Evolutionary conservation across 495 filamentous ascomycete species (phyloP), one percentile per base, ranked within the genome.

Genomic region (Neurospora sp.): DNA sequence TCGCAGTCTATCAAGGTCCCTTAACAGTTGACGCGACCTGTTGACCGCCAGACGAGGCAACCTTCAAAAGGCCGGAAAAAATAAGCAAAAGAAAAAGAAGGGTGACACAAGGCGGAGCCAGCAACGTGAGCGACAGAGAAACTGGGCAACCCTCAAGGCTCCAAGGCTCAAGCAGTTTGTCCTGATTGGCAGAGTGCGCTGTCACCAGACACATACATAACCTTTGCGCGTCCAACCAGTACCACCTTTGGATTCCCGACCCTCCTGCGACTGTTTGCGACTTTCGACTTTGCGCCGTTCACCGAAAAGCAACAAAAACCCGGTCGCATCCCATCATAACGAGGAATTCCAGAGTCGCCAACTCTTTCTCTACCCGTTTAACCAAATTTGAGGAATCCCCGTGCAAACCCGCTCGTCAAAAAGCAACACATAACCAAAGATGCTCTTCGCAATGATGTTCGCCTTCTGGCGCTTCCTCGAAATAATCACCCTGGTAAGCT

Each of bases 361-460:
- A 62, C 5, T 0, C 14, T 62, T 6, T 16, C 27, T 62, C 14
- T 31, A 4, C 54, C 54, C 54, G 12, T 62, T 31, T 4, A 4
- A 35, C 31, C 31, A 35, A 35, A 35, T 35, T 35, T 35, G 31
- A 35, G 31, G 3, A 35, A 35, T 35, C 54, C 35, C 10, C 46
- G 11, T 54, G 10, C 54, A 62, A 62, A 31, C 3, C 5, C 5
- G 23, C 11, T 16, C 2, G 4, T 62, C 23, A 62, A 16, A 62
- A 12, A 60, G 49, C 12, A 31, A 23, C 0, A 54, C 20, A 20
- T 0, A 14, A 27, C 62, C 84, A 46, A 90, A 83, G 75, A 93
- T 95, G 91, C 77, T 93, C 70, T 91, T 89, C 81, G 92, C 90
- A 76, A 80, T 97, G 72, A 88, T 94, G 82, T 97, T 97, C 88